Conservation (phyloP, 148 eudicot species). For the Chenopodium quinoa region DNA sequence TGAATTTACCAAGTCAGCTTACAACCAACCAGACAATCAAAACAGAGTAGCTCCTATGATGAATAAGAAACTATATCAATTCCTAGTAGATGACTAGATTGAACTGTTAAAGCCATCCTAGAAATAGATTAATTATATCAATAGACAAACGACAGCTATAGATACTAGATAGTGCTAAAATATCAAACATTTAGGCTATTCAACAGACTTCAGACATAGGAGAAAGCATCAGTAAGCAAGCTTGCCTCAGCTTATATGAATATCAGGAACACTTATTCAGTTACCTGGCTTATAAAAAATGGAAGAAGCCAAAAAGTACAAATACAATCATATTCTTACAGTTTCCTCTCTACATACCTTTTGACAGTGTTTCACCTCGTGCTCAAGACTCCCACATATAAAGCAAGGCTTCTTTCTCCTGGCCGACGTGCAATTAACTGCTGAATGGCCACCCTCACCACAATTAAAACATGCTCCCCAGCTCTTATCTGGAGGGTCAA, state of each 20-base stretch:
- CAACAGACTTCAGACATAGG: neutral
- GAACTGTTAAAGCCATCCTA: neutral
- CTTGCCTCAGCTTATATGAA: neutral
- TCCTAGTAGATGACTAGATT: neutral
- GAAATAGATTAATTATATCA: neutral
- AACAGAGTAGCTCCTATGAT: neutral
- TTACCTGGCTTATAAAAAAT: neutral
- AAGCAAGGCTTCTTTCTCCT: slow-evolving; percentile 91
- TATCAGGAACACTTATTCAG: neutral
- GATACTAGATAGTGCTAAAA: neutral
- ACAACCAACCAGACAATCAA: neutral
- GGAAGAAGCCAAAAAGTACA: neutral
- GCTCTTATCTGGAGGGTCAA: slow-evolving; percentile 88
- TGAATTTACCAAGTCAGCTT: neutral
- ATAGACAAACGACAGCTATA: neutral
- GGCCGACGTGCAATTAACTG: slow-evolving; percentile 63
- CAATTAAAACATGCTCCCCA: slow-evolving; percentile 96
- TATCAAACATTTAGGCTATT: neutral
- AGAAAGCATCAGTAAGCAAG: neutral
- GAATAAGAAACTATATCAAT: neutral
- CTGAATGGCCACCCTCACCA: slow-evolving; percentile 87
- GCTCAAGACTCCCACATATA: slow-evolving; percentile 92
- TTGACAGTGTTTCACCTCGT: slow-evolving; percentile 69
- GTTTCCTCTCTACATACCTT: slow-evolving; percentile 51
- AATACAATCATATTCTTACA: neutral